Evolutionary conservation across 176 grass and related monocot species (phyloP).

Genomic region (Secale cereale): DNA sequence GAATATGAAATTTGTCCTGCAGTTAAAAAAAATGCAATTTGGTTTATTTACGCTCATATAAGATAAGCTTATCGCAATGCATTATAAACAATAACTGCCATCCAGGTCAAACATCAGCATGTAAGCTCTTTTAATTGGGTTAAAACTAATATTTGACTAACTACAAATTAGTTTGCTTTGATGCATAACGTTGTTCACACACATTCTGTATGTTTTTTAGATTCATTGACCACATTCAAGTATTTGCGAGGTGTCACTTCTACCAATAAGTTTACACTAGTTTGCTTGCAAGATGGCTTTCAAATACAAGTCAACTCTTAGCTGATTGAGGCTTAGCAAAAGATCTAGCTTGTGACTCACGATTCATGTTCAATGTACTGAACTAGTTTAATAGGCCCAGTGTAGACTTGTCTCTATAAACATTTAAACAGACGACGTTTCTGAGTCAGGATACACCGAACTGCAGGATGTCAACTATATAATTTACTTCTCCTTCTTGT

Average conservation of each 20-base stretch:
- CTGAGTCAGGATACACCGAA: slow-evolving; percentile 29
- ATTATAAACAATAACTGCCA: slow-evolving; percentile 3
- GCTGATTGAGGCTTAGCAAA: slow-evolving; percentile 29
- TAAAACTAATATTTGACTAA: slow-evolving; percentile 24
- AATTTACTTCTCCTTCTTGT: slow-evolving; percentile 5
- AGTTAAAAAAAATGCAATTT: neutral
- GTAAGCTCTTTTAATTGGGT: neutral
- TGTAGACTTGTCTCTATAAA: slow-evolving; percentile 19
- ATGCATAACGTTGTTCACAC: slow-evolving; percentile 5
- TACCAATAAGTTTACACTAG: neutral
- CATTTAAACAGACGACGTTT: neutral
- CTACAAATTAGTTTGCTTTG: neutral
- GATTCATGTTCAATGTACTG: slow-evolving; percentile 32
- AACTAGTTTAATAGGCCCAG: slow-evolving; percentile 20
- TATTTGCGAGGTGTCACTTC: neutral
- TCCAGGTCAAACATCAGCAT: slow-evolving; percentile 18
- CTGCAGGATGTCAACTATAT: slow-evolving; percentile 24
- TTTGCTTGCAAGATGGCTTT: neutral
- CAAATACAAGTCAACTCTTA: slow-evolving; percentile 18
- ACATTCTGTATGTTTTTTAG: neutral
- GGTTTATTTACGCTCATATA: slow-evolving; percentile 6
- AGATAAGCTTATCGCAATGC: neutral
- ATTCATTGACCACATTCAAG: slow-evolving; percentile 14
- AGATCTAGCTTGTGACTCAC: neutral
- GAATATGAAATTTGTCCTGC: neutral